Base-by-base conservation (phyloP, 2,329 filamentous ascomycete genomes). In the Orbilia quercus region DNA sequence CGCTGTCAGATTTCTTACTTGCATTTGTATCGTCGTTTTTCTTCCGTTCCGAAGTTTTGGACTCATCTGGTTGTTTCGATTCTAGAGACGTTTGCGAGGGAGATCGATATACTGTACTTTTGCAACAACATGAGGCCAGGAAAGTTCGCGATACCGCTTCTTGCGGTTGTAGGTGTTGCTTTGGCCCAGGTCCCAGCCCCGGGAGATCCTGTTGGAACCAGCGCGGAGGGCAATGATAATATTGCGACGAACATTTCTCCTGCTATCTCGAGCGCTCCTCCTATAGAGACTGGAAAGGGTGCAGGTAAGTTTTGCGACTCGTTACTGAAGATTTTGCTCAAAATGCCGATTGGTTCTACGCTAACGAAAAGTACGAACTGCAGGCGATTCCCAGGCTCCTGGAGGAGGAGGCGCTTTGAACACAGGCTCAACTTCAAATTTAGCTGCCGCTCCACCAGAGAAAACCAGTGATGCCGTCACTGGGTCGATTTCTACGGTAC, bases 91-190 rank as follows among this genome's bases (percentile, higher is more conserved):
- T 47, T 51, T 20, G 53, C 22, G 62, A 50, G 34, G 63, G 58
- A 38, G 45, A 47, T 38, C n/a, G n/a, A 50, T 36, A 53, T 20
- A 5, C 4, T 9, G 9, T 31, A 53, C 25, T 42, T 23, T 62
- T 28, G 34, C 40, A 42, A 38, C 36, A 58, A 31, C 28, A 71
- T 71, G 66, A 50, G 58, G 51, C 31, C 36, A 28, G 42, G 14
- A 42, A 63, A 57, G 36, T 36, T 63, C 23, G 50, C 38, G 36
- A 53, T 63, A 58, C 42, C 50, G 58, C 44, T 71, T 25, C 18
- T 71, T 20, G 66, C 66, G 51, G 51, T 63, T 16, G 20, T 63
- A 7, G 18, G 57, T 16, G 36, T 58, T 22, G 66, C 51, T 57
- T 57, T 42, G 50, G 65, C 57, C 12, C 57, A 70, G 38, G 18